Evolutionary conservation across 2,329 filamentous ascomycete genomes (phyloP), one percentile per base, ranked within the genome.

Genomic region (Sclerotinia nivalis): DNA sequence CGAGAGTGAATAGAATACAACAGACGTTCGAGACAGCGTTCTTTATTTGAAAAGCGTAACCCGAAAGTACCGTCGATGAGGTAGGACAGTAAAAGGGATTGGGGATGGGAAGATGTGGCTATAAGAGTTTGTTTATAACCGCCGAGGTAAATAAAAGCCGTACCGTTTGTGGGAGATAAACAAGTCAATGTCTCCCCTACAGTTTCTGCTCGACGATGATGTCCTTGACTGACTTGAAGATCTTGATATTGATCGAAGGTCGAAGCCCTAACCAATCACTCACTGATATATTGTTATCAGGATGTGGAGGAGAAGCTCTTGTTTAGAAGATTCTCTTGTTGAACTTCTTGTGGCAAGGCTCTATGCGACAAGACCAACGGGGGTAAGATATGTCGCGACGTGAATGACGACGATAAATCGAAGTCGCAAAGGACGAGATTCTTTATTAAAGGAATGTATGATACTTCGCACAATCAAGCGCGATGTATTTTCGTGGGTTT

Each of bases 141-240:
- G 66, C 66, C 69, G 71, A 40, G 61, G 58, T 68, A 69, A 70
- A 71, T 72, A 69, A 66, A 70, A 71, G 69, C 71, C 77, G 76
- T 89, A 90, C 88, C 86, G 84, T 86, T 87, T 86, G 87, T 83
- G 88, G 91, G 93, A 97, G 93, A 97, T 92, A 85, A 93, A 97
- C 93, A 97, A 97, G 81, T 90, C 82, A 97, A 97, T 97, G 93
- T 93, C 91, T 97, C 93, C 92, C 93, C 93, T 84, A 85, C 84
- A 83, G 81, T 81, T 79, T 81, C 82, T 83, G 82, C 81, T 76
- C 77, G 76, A 76, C 76, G 66, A 71, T 61, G 67, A 66, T 73
- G 45, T 52, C 58, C 47, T 69, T 47, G 50, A 65, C n/a, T 20
- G 47, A 69, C 67, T 55, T 28, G 45, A 47, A 25, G 52, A 69